Base-by-base conservation (phyloP, 2,329 filamentous ascomycete genomes). In the Xylariales sp. region DNA sequence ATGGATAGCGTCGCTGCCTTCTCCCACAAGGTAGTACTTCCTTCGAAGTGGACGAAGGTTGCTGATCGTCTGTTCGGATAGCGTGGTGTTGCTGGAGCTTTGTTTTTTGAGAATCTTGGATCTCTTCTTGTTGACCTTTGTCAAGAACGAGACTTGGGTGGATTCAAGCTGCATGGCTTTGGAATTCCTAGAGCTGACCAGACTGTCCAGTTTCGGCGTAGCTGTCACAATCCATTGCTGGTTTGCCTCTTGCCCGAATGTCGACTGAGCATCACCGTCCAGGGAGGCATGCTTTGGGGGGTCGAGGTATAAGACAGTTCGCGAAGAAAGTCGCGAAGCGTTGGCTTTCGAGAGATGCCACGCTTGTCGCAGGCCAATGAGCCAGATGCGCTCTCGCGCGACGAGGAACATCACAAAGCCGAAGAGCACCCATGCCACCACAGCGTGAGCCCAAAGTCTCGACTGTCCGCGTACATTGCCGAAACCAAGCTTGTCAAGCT, bases 291-390 rank as follows among this genome's bases (percentile, higher is more conserved):
- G 76, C 25, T 79, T 68, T 0, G 91, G 90, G 1, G 95, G 88
- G 2, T 86, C 85, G 1, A 89, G 86, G 62, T 95, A 95, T n/a
- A 98, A 77, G 5, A 97, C 89, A 1, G 90, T 96, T 20, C 89
- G 80, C 1, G 90, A 89, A 0, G 91, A 96, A 31, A 97, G 80
- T 14, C 90, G 84, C 51, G 82, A 84, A 20, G 88, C 78, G 57
- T 95, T 91, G 38, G 86, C 72, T 1, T 87, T 88, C 2, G 88
- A 87, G 43, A 95, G 73, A n/a, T 90, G 79, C 67, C 94, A 97
- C 1, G 91, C 91, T 66, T 97, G 93, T 49, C 91, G 86, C 39
- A 97, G 67, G 55, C 95, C 95, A 68, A 96, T 87, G 63, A 89
- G 95, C 74, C 84, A 97, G 54, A 98, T 84, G 58, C 83, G 83